Evolutionary conservation across 306 rosid species (phyloP).

Genomic region (Cicer pinnatifidum): DNA sequence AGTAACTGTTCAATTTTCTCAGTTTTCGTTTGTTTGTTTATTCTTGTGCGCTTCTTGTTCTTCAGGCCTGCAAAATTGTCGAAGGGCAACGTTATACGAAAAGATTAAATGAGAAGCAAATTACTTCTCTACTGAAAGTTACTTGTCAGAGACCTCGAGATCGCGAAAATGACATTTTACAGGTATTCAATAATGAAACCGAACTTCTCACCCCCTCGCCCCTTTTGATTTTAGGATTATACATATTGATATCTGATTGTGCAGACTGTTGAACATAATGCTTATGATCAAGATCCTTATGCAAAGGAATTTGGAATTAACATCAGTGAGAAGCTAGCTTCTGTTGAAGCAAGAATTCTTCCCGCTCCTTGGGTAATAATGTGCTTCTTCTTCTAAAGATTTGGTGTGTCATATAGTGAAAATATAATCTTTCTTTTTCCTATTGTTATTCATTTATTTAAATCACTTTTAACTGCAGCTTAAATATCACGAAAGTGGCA

Average conservation of each 20-base stretch:
- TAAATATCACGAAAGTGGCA: slow-evolving; percentile 92
- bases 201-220: too few species aligned
- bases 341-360: slow-evolving; percentile 94
- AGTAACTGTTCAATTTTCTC: slow-evolving; percentile 19
- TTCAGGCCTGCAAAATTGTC: slow-evolving; percentile 97
- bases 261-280: slow-evolving; percentile 85
- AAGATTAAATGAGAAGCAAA: slow-evolving; percentile 93
- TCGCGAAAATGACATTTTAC: slow-evolving; percentile 89
- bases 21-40: background rate
- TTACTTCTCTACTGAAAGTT: slow-evolving; percentile 85
- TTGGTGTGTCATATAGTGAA: background rate
- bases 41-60: slow-evolving; percentile 40
- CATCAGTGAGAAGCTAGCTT: slow-evolving; percentile 85
- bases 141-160: slow-evolving; percentile 98
- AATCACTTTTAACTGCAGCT: slow-evolving; percentile 58
- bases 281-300: slow-evolving; percentile 86
- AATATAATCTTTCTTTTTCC: background rate
- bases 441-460: slow-evolving; percentile 24
- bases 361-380: slow-evolving; percentile 96
- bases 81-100: slow-evolving; percentile 95
- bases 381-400: slow-evolving; percentile 15
- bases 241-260: background rate
- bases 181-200: slow-evolving; percentile 53
- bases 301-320: slow-evolving; percentile 92
- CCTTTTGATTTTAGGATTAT: too few species aligned